phyloP scores from a whole-genome alignment of 345 rosid genomes.

The Streptanthus diversifolius region DNA sequence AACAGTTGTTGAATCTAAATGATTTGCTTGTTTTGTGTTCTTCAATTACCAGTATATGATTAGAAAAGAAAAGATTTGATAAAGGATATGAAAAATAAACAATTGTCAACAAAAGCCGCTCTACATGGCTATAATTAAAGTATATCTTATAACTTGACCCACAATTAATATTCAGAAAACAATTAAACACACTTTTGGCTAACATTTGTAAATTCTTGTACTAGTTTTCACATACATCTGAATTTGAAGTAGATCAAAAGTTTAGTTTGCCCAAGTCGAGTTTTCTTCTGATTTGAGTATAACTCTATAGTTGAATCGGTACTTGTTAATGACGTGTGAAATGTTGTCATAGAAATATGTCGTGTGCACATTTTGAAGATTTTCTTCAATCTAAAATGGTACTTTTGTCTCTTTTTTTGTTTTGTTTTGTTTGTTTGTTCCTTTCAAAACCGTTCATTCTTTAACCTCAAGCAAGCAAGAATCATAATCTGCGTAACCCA shows the following conservation, averaged over 20 bases:
- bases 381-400: not conserved
- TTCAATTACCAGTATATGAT: not conserved
- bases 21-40: not conserved
- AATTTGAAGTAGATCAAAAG: too few species aligned
- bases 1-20: not conserved
- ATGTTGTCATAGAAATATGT: not conserved
- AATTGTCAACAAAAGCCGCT: slow-evolving; percentile 1
- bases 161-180: not conserved
- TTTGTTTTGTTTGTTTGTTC: too few species aligned
- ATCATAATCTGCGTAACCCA: slow-evolving; percentile 4
- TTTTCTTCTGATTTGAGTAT: not conserved
- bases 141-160: not conserved
- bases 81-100: not conserved
- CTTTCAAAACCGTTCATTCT: slow-evolving; percentile 11
- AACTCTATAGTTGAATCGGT: not conserved
- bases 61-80: not conserved
- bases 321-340: not conserved
- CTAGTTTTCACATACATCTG: not conserved
- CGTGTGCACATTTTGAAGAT: not conserved
- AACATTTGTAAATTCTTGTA: not conserved
- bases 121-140: not conserved
- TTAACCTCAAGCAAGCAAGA: slow-evolving; percentile 35
- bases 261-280: too few species aligned
- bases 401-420: not conserved
- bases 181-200: not conserved